Base-by-base conservation (phyloP, 306 rosid species). In the Prunus mume region DNA sequence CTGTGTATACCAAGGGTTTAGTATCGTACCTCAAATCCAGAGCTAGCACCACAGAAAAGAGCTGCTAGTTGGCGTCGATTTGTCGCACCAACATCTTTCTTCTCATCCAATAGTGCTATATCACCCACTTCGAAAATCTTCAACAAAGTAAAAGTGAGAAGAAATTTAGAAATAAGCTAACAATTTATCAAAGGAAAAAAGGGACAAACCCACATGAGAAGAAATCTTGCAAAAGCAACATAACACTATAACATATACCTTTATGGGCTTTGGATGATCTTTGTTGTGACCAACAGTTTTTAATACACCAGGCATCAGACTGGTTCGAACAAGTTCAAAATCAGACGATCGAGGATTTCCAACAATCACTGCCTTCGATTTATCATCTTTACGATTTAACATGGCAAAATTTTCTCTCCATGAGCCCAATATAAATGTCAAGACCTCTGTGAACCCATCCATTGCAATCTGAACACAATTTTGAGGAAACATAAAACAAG, bases 41-140 rank as follows among this genome's bases (percentile, higher is more conserved):
- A 96, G 72, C 79, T 89, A 70, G 96, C 89, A 64, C 97, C 90
- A 77, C 98, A 92, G 77, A 88, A 87, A 24, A 90, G 80, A 5
- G 98, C 98, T 72, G 91, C 93, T 65, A 95, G 91, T 62, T 86
- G 97, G 20, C 91, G 91, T 66, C 50, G 72, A 85, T 95, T 95
- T 88, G 81, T 78, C 73, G 97, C 96, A 45, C 97, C 98, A 46
- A 92, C 97, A 72, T 95, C 97, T 57, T 78, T 90, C 17, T 74
- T 72, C 79, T 83, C 88, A 77, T 90, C 97, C 92, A 95, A 71
- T 65, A 90, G 56, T 57, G 83, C 74, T 27, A 90, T 70, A 79
- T 95, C 97, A 81, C 98, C 97, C 83, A 92, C 92, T 88, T 95
- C 97, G 81, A 95, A 92, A 86, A 95, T 88, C 97, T 95, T 70